These are phyloP conservation scores for Hymenoscyphus occultus DNA, from an alignment of 2,329 filamentous ascomycete genomes.

Conservation along the genomic window DNA sequence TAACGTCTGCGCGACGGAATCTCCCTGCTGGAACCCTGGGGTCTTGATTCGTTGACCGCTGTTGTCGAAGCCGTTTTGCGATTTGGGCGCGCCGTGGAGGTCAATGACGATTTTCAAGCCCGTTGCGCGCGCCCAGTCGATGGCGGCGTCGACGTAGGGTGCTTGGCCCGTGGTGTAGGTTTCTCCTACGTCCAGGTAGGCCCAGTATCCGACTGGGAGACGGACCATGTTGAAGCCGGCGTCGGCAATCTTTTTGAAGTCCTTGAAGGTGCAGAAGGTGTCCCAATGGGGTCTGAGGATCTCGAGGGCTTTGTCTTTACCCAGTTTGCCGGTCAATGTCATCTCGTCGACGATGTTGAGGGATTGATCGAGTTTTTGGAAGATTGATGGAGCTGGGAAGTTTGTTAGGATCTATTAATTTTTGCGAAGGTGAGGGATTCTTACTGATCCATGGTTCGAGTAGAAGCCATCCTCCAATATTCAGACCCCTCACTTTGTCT, in stretches of 20 bases:
- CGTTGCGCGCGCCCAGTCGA: conserved; percentile 52
- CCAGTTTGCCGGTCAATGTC: conserved; percentile 43
- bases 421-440: not conserved
- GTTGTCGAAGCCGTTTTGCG: conserved; percentile 62
- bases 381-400: conserved; percentile 47
- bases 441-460: conserved; percentile 17
- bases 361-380: conserved; percentile 39
- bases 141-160: conserved; percentile 52
- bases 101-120: conserved; percentile 58
- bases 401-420: conserved; percentile 2
- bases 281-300: conserved; percentile 50
- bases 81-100: conserved; percentile 54
- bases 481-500: conserved; percentile 44
- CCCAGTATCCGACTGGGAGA: conserved; percentile 59
- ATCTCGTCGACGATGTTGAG: conserved; percentile 36
- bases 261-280: conserved; percentile 37
- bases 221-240: conserved; percentile 58
- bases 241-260: conserved; percentile 55
- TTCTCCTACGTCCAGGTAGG: conserved; percentile 48
- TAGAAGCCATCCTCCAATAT: conserved; percentile 39
- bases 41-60: conserved; percentile 48
- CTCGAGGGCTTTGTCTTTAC: conserved; percentile 45
- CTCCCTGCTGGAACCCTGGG: conserved; percentile 45
- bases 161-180: conserved; percentile 52
- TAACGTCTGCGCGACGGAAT: conserved; percentile 50